phyloP scores from a whole-genome alignment of 345 rosid genomes.

The Boechera divaricarpa region DNA sequence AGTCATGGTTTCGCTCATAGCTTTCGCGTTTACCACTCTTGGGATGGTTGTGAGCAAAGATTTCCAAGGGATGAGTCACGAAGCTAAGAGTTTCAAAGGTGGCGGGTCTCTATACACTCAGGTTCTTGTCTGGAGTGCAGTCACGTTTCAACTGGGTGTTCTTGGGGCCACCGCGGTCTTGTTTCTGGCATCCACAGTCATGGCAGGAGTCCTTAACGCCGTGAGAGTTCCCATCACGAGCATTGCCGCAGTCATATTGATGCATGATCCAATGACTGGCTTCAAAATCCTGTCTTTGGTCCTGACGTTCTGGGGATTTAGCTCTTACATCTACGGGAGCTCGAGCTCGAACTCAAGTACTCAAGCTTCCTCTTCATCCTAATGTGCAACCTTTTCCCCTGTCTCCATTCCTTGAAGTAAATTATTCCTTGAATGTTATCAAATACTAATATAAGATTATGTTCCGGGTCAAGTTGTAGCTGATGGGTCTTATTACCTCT shows the following conservation, averaged over 20 bases:
- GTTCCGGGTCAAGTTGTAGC: slow-evolving; percentile 6
- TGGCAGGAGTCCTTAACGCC: slow-evolving; percentile 88
- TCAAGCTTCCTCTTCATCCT: slow-evolving; percentile 42
- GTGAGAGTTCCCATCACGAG: slow-evolving; percentile 84
- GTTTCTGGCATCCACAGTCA: slow-evolving; percentile 71
- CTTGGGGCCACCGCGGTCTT: slow-evolving; percentile 77
- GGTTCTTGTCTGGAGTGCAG: slow-evolving; percentile 67
- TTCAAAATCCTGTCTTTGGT: slow-evolving; percentile 83
- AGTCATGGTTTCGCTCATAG: slow-evolving; percentile 72
- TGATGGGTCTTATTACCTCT: not conserved
- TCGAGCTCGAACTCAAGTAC: slow-evolving; percentile 43
- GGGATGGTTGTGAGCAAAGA: slow-evolving; percentile 64
- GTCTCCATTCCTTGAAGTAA: not conserved
- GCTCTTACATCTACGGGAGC: slow-evolving; percentile 73
- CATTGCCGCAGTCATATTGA: slow-evolving; percentile 72
- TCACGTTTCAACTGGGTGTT: slow-evolving; percentile 78
- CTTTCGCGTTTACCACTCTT: slow-evolving; percentile 68
- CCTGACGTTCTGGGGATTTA: slow-evolving; percentile 85
- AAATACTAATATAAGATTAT: slow-evolving; percentile 2
- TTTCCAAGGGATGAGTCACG: slow-evolving; percentile 56
- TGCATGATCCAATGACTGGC: slow-evolving; percentile 88
- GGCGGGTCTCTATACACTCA: slow-evolving; percentile 54
- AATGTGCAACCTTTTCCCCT: not conserved
- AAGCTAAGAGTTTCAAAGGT: slow-evolving; percentile 60
- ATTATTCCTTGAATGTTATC: slow-evolving; percentile 8